Percentiles rank a stretch among this genome's conserved stretches.
Evolutionary conservation across 108 stramenopile species (phyloP).

Genomic region (Cyclotella baltica): DNA sequence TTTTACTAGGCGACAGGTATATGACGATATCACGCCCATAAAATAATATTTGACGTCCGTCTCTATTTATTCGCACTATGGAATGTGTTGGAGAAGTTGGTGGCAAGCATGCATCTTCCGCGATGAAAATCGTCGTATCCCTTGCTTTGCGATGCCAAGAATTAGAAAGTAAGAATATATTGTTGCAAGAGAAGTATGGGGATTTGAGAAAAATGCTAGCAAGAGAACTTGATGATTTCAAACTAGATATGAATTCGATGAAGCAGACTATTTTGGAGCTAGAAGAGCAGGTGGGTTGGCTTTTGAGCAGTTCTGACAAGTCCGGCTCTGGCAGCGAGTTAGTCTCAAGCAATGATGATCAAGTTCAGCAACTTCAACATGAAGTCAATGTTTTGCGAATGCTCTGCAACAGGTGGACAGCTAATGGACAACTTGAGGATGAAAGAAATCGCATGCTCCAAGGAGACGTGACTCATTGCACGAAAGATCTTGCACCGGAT

Average conservation of each 20-base stretch:
- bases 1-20: too few relatives aligned
- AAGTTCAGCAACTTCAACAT: not conserved
- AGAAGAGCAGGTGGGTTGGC: not conserved
- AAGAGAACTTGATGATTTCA: not conserved
- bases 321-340: too few relatives aligned
- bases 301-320: not conserved
- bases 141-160: not conserved
- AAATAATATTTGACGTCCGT: too few relatives aligned
- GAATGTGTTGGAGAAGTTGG: too few relatives aligned
- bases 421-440: not conserved
- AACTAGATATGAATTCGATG: constrained; percentile 10
- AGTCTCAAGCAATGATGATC: not conserved
- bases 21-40: too few relatives aligned
- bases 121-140: not conserved
- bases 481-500: not conserved
- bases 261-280: constrained; percentile 5
- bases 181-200: not conserved
- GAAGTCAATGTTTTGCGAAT: not conserved
- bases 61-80: too few relatives aligned
- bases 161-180: not conserved
- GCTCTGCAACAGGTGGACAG: constrained; percentile 3
- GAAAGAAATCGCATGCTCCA: not conserved
- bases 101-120: too few relatives aligned
- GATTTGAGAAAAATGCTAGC: not conserved
- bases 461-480: not conserved